Base-by-base conservation (phyloP, 768 basidiomycete species). In the Trametes elegans region DNA sequence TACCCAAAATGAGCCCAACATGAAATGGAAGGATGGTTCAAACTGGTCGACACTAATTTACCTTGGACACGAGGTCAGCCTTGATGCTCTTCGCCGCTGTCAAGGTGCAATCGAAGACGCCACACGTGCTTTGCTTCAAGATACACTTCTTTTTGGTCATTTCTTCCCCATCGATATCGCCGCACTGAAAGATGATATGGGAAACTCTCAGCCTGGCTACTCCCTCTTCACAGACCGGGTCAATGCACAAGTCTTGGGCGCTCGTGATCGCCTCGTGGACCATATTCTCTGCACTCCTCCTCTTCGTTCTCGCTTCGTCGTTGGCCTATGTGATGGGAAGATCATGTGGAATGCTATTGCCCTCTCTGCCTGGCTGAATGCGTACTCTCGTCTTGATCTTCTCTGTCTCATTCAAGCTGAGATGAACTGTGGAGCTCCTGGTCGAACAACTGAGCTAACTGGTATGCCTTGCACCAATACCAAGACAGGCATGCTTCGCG, bases 351-450 rank as follows among this genome's bases (percentile, higher is more conserved):
- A 52, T 32, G 50, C 19, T 3, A 23, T 52, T 8, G 41, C 41
- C 7, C 31, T 52, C 23, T 52, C 50, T 8, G 41, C 5, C 2
- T 52, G 50, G 50, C 41, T 52, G 7, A 52, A n/a, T 9, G 41
- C 41, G 3, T 52, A 24, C 16, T 4, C 50, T 10, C 40, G 31
- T 2, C 50, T 52, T 14, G 27, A 52, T 19, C 50, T 52, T 21
- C 50, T 52, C 24, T 52, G 50, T 23, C 50, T 52, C 29, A 41
- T 52, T n/a, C 50, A 52, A 23, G 50, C 50, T 3, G 50, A 52
- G 50, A 52, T 52, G 50, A 52, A 52, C 41, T 52, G 50, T 27
- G 41, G 50, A 26, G 50, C 50, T 2, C 50, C 50, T n/a, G 50
- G 50, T 18, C 40, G 50, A 6, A 52, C 50, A 2, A 52, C 50